Evolutionary conservation across 140 eudicot species (phyloP).

Genomic region (Flaveria floridana): DNA sequence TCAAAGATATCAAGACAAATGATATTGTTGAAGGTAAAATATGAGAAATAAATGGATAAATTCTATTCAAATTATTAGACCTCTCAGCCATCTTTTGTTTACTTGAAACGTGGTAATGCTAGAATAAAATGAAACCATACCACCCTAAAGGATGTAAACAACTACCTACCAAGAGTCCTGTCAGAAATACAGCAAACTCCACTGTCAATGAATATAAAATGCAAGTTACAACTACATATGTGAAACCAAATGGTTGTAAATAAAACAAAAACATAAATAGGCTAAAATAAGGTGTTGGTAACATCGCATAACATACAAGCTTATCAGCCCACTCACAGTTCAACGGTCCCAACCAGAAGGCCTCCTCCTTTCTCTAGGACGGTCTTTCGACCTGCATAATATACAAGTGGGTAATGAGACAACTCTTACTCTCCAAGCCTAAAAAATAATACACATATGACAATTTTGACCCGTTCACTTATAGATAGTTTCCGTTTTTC

Average conservation of each 20-base stretch:
- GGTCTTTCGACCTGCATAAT: constrained; percentile 58
- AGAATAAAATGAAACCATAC: too few species aligned
- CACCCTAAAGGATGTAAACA: too few species aligned
- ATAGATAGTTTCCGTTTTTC: not conserved
- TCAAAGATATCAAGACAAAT: too few species aligned
- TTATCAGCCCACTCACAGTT: constrained; percentile 8
- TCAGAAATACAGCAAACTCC: not conserved
- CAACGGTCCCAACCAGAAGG: constrained; percentile 99
- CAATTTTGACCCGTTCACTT: not conserved
- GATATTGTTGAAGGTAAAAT: too few species aligned
- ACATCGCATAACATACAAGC: constrained; percentile 40
- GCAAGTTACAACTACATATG: constrained; percentile 26
- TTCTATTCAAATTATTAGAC: too few species aligned
- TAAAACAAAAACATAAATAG: constrained; percentile 7
- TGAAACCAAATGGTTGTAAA: constrained; percentile 14
- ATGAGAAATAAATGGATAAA: too few species aligned
- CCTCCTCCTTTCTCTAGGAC: constrained; percentile 78
- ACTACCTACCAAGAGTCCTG: not conserved
- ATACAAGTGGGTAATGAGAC: not conserved
- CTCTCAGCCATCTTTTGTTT: too few species aligned
- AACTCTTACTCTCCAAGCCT: not conserved
- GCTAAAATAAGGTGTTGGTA: constrained; percentile 21
- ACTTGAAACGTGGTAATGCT: too few species aligned
- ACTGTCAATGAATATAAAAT: constrained; percentile 12
- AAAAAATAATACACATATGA: not conserved